Evolutionary conservation across 257 asterid genomes (phyloP), one percentile per base, ranked within the genome.

Genomic region (Craterostigma plantagineum): DNA sequence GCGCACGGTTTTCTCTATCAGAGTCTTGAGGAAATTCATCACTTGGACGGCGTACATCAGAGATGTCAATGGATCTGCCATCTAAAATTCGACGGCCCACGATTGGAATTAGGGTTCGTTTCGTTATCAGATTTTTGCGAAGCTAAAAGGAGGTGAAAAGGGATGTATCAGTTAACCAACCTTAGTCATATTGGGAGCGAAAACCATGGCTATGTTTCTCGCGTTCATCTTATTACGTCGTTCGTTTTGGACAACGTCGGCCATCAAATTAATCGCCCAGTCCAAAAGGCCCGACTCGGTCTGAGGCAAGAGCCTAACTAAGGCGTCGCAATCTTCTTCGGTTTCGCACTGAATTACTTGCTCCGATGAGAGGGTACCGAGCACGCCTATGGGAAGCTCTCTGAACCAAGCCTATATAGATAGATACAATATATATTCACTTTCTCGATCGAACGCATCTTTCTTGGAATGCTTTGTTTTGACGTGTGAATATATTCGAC

Each of bases 131-230:
- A n/a, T n/a, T n/a, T n/a, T n/a, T n/a, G n/a, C n/a, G n/a, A 52
- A 23, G 30, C 4, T 2, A 6, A 23, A 23, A 23, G 6, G 30
- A 6, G 6, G n/a, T n/a, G n/a, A n/a, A n/a, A n/a, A n/a, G n/a
- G n/a, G n/a, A n/a, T n/a, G n/a, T n/a, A n/a, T n/a, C n/a, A 23
- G 30, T 23, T 23, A 23, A 23, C n/a, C n/a, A n/a, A n/a, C 98
- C 92, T 87, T 90, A 9, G 98, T 90, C 98, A 90, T 90, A 66
- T 90, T 90, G 11, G 98, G 98, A 13, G 98, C 98, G 64, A 90
- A 90, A 45, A 90, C 98, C 95, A 83, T 76, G 15, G 98, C 98
- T 6, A 90, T 71, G 58, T 82, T 90, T 55, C 86, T 92, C 0
- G 95, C 62, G 44, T 82, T 76, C 98, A 87, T 87, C 79, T 87